Percentiles rank a stretch among this genome's conserved stretches.
Evolutionary conservation across 345 rosid genomes (phyloP).

Genomic region (Viola odorata): DNA sequence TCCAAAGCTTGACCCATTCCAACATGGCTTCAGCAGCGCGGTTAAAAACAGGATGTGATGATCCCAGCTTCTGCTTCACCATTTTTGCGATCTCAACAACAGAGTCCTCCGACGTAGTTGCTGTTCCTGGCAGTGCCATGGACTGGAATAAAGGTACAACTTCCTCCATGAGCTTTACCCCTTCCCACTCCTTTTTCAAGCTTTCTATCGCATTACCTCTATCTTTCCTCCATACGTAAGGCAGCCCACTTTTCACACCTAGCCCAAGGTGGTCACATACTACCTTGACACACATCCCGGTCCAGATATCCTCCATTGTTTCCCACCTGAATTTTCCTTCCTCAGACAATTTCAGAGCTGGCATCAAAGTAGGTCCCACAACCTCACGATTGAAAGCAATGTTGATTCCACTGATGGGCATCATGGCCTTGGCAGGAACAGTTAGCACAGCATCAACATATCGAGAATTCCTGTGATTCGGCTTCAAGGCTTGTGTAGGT

Average conservation of each 20-base stretch:
- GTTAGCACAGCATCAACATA: slow-evolving; percentile 91
- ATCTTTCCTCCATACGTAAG: slow-evolving; percentile 88
- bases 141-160: slow-evolving; percentile 80
- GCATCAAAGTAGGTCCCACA: slow-evolving; percentile 73
- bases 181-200: slow-evolving; percentile 94
- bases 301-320: slow-evolving; percentile 91
- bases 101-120: slow-evolving; percentile 59
- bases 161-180: slow-evolving; percentile 90
- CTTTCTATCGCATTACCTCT: slow-evolving; percentile 74
- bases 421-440: slow-evolving; percentile 53
- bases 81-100: slow-evolving; percentile 57
- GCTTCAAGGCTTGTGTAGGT: slow-evolving; percentile 92
- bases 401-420: slow-evolving; percentile 89
- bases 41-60: slow-evolving; percentile 50
- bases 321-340: slow-evolving; percentile 97
- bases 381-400: slow-evolving; percentile 71
- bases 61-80: slow-evolving; percentile 61
- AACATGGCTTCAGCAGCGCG: slow-evolving; percentile 61
- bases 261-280: slow-evolving; percentile 73
- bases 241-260: slow-evolving; percentile 84
- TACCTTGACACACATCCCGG: slow-evolving; percentile 85
- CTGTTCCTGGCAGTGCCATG: slow-evolving; percentile 46
- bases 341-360: slow-evolving; percentile 63
- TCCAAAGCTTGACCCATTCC: slow-evolving; percentile 78
- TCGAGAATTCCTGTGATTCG: slow-evolving; percentile 54